Base-by-base conservation (phyloP, 1,284 basidiomycete genomes). In the Vanrija pseudolonga region DNA sequence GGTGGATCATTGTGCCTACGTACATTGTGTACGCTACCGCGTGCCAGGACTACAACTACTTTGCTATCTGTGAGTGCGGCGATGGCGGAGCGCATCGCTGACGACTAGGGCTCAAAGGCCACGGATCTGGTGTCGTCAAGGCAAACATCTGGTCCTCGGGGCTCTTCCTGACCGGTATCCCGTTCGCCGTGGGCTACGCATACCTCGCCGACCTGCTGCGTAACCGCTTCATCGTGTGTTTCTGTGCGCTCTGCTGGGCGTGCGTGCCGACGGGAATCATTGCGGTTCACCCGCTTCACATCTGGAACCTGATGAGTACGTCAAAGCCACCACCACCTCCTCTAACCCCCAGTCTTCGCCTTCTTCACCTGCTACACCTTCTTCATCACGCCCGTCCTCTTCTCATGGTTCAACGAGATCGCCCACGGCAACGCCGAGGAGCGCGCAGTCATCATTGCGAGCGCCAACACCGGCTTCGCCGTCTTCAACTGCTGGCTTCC, bases 351-450 rank as follows among this genome's bases (percentile, higher is more conserved):
- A 55, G 12, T 63, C 63, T 11, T 40, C 55, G 57, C 17, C 58
- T 47, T 32, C 57, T 55, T 38, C 59, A 66, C 18, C 61, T 60
- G 46, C 67, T 72, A 45, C 74, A 74, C 32, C 32, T 32, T 32
- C n/a, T 63, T 77, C 36, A 53, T 70, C 12, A 66, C 67, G 53
- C 66, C 77, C 5, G 55, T 74, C 40, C 64, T 64, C 44, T 50
- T 69, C 47, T 73, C 59, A 3, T 71, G 37, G 60, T 68, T 39
- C 67, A 68, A 19, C 57, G 62, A 3, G 12, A 68, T 66, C 2
- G 56, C 51, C 9, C 59, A 55, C 28, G 61, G 62, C 8, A 69
- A 56, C 0, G 57, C 68, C 2, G 58, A 69, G 28, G 71, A 73
- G 53, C 55, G 67, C 45, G 62, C 67, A 11, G 49, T 72, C 17